phyloP scores from a whole-genome alignment of 495 filamentous ascomycete species.

The Penicillium canescens region DNA sequence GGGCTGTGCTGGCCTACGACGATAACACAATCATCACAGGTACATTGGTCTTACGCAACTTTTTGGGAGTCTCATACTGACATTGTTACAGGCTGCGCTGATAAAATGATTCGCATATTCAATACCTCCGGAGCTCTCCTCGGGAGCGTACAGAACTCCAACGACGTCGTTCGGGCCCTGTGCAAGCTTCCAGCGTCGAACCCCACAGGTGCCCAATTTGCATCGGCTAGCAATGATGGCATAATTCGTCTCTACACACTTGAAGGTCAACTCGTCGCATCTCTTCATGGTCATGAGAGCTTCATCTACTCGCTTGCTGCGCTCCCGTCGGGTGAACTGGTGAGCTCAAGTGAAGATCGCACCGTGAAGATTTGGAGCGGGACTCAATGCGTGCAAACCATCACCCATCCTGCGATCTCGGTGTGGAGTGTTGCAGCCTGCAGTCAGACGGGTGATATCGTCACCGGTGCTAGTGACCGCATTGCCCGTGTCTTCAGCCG shows the following conservation, averaged over 20 bases:
- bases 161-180: slow-evolving; percentile 81
- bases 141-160: slow-evolving; percentile 66
- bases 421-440: slow-evolving; percentile 91
- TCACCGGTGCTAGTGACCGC: slow-evolving; percentile 87
- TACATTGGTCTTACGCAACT: slow-evolving; percentile 10
- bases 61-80: neutral
- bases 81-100: slow-evolving; percentile 65
- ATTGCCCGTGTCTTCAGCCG: slow-evolving; percentile 84
- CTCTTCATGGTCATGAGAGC: slow-evolving; percentile 85
- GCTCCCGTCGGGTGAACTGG: slow-evolving; percentile 80
- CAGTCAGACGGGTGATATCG: slow-evolving; percentile 82
- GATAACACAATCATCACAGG: slow-evolving; percentile 81
- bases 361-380: slow-evolving; percentile 87
- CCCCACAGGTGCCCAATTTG: slow-evolving; percentile 80
- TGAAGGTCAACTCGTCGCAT: slow-evolving; percentile 67
- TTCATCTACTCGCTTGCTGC: slow-evolving; percentile 89
- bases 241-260: slow-evolving; percentile 83
- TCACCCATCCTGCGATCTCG: slow-evolving; percentile 95
- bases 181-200: slow-evolving; percentile 77
- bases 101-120: slow-evolving; percentile 85
- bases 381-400: slow-evolving; percentile 84
- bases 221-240: slow-evolving; percentile 86
- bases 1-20: slow-evolving; percentile 86
- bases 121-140: slow-evolving; percentile 63
- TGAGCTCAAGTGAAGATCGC: slow-evolving; percentile 90